These are phyloP conservation scores for Crucibulum laeve DNA, from an alignment of 768 basidiomycete genomes.

Conservation along the genomic window DNA sequence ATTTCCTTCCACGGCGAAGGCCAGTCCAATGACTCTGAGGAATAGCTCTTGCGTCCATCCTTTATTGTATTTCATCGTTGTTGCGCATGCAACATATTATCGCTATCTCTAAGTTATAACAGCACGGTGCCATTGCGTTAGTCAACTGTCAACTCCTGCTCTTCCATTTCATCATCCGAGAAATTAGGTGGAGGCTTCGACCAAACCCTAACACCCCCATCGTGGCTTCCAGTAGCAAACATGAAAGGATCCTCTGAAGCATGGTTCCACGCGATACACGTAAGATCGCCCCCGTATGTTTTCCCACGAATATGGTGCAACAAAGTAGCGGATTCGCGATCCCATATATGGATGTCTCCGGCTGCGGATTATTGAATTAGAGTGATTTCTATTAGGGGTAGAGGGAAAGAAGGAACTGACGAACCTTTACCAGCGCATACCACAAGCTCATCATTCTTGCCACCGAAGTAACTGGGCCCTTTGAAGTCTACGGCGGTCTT, in stretches of 20 bases:
- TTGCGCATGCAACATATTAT: no score
- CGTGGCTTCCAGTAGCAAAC: conserved; percentile 76
- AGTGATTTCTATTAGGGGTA: no score
- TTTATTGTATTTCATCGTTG: no score
- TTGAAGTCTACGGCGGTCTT: conserved; percentile 68
- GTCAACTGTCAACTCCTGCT: no score
- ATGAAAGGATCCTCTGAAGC: conserved; percentile 60
- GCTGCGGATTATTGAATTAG: no score
- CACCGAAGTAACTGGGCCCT: conserved; percentile 80
- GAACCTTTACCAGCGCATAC: conserved; percentile 73
- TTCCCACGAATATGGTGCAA: conserved; percentile 68
- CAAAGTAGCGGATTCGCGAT: conserved; percentile 70
- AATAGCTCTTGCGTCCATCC: no score
- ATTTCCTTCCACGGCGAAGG: no score
- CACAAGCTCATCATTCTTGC: conserved; percentile 75
- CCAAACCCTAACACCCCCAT: conserved; percentile 75
- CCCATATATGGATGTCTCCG: conserved; percentile 87
- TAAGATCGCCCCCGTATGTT: conserved; percentile 62
- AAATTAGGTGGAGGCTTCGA: conserved; percentile 47
- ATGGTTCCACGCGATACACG: conserved; percentile 79
- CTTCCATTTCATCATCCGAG: no score
- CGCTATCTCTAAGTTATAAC: no score
- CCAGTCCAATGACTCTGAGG: no score
- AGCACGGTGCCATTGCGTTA: no score
- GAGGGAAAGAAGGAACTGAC: no score